A percentile compares a stretch with the other conserved stretches of the same genome.
phyloP scores from a whole-genome alignment of 176 grass and related monocot genomes.

The Cenchrus fungigraminus region DNA sequence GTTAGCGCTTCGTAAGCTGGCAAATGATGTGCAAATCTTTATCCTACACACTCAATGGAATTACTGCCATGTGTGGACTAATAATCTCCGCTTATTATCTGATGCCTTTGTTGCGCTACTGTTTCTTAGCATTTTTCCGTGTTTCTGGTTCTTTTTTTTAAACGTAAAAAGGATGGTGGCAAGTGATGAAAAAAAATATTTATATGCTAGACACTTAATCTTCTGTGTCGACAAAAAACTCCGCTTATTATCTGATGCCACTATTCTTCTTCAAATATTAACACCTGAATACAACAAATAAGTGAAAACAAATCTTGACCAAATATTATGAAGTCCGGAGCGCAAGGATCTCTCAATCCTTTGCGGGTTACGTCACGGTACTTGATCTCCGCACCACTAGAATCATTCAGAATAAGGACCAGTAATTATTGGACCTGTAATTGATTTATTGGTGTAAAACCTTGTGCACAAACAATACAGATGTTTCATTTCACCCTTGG shows the following conservation, averaged over 20 bases:
- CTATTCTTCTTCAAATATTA: background rate
- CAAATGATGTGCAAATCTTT: slow-evolving; percentile 54
- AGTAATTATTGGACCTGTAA: too few relatives aligned
- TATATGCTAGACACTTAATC: slow-evolving; percentile 19
- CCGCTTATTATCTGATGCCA: slow-evolving; percentile 74
- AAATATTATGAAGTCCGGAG: too few relatives aligned
- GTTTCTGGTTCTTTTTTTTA: background rate
- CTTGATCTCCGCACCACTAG: too few relatives aligned
- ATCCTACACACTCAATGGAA: slow-evolving; percentile 64
- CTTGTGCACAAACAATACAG: too few relatives aligned
- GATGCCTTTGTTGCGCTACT: slow-evolving; percentile 24
- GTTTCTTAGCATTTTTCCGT: too few relatives aligned
- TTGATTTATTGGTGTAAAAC: too few relatives aligned
- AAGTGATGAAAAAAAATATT: slow-evolving; percentile 29
- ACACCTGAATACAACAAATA: too few relatives aligned
- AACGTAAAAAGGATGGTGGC: background rate
- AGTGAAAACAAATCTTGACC: too few relatives aligned
- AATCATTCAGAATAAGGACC: too few relatives aligned
- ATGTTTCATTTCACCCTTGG: too few relatives aligned
- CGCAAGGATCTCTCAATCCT: too few relatives aligned
- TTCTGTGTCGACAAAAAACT: slow-evolving; percentile 48
- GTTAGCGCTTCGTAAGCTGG: background rate
- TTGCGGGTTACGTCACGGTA: too few relatives aligned
- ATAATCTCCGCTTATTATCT: slow-evolving; percentile 72
- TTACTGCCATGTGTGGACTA: slow-evolving; percentile 46